Evolutionary conservation across 139 green algal species (phyloP), one percentile per base, ranked within the genome.

Genomic region (Ettlia oleoabundans): DNA sequence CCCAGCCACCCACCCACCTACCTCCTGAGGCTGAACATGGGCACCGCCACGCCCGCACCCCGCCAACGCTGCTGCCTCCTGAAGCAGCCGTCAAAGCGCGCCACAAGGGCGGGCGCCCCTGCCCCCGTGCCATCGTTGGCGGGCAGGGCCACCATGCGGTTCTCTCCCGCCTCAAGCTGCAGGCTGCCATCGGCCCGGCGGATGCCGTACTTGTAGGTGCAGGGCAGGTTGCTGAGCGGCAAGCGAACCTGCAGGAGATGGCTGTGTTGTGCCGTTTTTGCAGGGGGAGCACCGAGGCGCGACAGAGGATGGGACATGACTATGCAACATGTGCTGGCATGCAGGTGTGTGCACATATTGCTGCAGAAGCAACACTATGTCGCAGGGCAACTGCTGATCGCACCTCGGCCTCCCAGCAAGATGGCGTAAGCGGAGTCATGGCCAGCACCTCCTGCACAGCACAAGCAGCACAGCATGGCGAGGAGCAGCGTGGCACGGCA

Each of bases 171-270:
- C 38, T 90, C 88, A 21, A 88, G 43, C 8, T 30, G 32, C 40
- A 89, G 61, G 30, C 6, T 58, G 38, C 78, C 82, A 28, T 68
- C 76, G 24, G 68, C 40, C 37, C 67, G 51, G 15, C 81, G 52
- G 9, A 97, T 65, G n/a, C 82, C 91, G 66, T 97, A 98, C 86
- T 96, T 97, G 88, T 97, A 98, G 1, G 90, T 96, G 83, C 97
- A 91, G 8, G 93, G 92, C 67, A 98, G 95, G 4, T 82, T 83
- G 67, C 64, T 82, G 55, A 89, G 82, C 1, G 92, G 90, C 58
- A 96, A 1, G n/a, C n/a, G n/a, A n/a, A n/a, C n/a, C n/a, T n/a
- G n/a, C n/a, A n/a, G n/a, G n/a, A n/a, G n/a, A n/a, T n/a, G n/a
- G n/a, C n/a, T n/a, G n/a, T n/a, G n/a, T n/a, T n/a, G n/a, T n/a